These are phyloP conservation scores for Globisporangium uncinulatum DNA, from an alignment of 352 stramenopile species.

Conservation along the genomic window DNA sequence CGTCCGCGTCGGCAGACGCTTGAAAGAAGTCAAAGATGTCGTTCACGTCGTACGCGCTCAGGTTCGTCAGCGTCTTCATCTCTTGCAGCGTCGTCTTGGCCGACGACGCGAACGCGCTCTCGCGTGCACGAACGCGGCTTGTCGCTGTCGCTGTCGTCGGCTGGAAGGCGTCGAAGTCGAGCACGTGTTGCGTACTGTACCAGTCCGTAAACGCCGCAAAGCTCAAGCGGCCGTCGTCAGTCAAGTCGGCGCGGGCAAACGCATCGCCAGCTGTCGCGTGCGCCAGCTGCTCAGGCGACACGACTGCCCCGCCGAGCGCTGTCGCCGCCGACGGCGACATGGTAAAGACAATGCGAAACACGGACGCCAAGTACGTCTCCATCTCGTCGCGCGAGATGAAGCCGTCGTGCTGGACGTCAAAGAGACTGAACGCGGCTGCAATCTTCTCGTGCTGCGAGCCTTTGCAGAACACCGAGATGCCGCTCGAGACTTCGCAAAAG, in stretches of 20 bases:
- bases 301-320: slow-evolving; percentile 39
- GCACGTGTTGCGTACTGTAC: slow-evolving; percentile 44
- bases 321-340: slow-evolving; percentile 38
- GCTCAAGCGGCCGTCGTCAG: slow-evolving; percentile 64
- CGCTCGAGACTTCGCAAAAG: slow-evolving; percentile 82
- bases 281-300: slow-evolving; percentile 73
- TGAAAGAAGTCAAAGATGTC: slow-evolving; percentile 87
- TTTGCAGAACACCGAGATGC: slow-evolving; percentile 75
- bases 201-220: slow-evolving; percentile 84
- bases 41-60: slow-evolving; percentile 76
- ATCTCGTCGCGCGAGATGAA: slow-evolving; percentile 82
- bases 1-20: slow-evolving; percentile 49
- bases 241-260: slow-evolving; percentile 53
- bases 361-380: slow-evolving; percentile 79
- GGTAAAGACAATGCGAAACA: slow-evolving; percentile 81
- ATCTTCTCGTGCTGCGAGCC: slow-evolving; percentile 81
- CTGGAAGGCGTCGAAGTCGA: slow-evolving; percentile 14
- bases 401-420: slow-evolving; percentile 86
- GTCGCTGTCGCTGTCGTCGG: slow-evolving; percentile 12
- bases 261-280: slow-evolving; percentile 59
- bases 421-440: slow-evolving; percentile 74
- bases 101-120: neutral
- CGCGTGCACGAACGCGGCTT: neutral
- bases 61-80: slow-evolving; percentile 77
- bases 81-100: slow-evolving; percentile 45